Evolutionary conservation across 176 grass and related monocot species (phyloP), one percentile per base, ranked within the genome.

Genomic region (Poa pratensis): DNA sequence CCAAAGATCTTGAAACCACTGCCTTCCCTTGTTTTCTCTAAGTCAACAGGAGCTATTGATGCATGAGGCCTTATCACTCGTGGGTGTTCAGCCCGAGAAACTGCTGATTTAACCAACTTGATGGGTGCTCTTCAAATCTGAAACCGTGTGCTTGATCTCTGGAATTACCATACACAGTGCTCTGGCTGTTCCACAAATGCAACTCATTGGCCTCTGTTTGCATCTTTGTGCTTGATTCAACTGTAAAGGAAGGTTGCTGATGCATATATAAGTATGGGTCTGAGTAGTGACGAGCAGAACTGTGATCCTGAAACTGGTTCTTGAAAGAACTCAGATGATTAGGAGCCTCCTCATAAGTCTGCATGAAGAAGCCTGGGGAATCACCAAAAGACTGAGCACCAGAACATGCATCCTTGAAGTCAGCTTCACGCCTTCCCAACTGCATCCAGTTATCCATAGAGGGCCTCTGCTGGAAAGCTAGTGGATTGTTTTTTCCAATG

Each of bases 1-100:
- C 95, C 95, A 87, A 97, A 97, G 70, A 97, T 89, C 83, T 92
- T 97, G 68, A 87, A 97, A 60, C 87, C 89, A 51, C 82, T 87
- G 23, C 79, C 88, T 77, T 97, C 95, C 74, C 91, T 88, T 32
- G 90, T 75, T 87, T 88, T 97, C 23, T 80, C 85, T 22, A 91
- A 75, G 52, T 94, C 95, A 86, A 86, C 83, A 26, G 92, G 87
- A 72, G 92, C 83, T 75, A 91, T 27, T 6, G 86, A 86, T 40
- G 88, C 88, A 11, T 89, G 92, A 28, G 94, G 92, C 39, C 82
- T 91, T 30, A 92, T 23, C 27, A 92, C 92, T 62, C 79, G 85
- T 14, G 88, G 78, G 48, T 91, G 89, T 45, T 88, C 85, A 75
- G 19, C 68, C 18, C 30, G 88, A 27, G 66, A 46, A 75, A 79